phyloP scores from a whole-genome alignment of 2,329 filamentous ascomycete species.

The Sclerotinia trifoliorum region DNA sequence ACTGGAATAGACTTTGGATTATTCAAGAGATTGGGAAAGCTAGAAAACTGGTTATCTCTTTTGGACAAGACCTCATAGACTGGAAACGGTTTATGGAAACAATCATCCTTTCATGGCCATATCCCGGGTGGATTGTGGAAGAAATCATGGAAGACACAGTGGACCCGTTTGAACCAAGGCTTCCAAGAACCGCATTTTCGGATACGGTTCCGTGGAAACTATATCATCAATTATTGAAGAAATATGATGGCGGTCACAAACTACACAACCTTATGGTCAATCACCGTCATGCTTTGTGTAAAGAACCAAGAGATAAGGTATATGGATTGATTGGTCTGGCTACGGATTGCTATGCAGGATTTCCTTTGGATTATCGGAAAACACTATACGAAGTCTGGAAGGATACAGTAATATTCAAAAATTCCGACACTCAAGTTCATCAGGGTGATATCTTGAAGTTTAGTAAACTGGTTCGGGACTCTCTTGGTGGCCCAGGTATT shows the following conservation, averaged over 20 bases:
- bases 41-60: conserved; percentile 32
- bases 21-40: conserved; percentile 38
- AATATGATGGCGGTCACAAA: conserved; percentile 26
- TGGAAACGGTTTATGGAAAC: conserved; percentile 19
- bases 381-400: conserved; percentile 36
- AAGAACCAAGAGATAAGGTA: conserved; percentile 39
- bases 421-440: conserved; percentile 1
- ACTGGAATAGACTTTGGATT: conserved; percentile 35
- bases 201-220: conserved; percentile 28
- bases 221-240: conserved; percentile 25
- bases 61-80: conserved; percentile 25
- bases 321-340: conserved; percentile 39
- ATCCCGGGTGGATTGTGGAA: neutral
- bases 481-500: conserved; percentile 18
- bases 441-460: conserved; percentile 18
- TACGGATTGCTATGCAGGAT: conserved; percentile 31
- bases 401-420: conserved; percentile 36
- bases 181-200: neutral
- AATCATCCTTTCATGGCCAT: neutral
- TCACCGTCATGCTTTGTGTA: conserved; percentile 34
- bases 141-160: neutral
- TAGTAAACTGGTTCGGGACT: conserved; percentile 16
- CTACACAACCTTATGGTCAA: conserved; percentile 31
- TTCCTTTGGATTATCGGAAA: conserved; percentile 38
- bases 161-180: neutral